Base-by-base conservation (phyloP, 371 early-diverging fungal genomes). In the Astathelohania contejeani region DNA sequence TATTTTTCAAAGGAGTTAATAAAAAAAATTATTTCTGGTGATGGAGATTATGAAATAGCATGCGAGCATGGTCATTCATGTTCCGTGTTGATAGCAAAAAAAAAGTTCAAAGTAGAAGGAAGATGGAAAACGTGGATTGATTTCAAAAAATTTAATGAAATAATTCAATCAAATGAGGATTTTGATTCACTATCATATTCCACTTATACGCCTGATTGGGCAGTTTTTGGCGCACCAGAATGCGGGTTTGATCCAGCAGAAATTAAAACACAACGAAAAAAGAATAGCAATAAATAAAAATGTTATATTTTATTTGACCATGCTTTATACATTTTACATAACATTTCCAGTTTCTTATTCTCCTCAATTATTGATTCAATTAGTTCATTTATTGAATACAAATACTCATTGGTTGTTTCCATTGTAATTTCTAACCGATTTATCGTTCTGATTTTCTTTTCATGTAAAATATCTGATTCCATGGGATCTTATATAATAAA, bases 101-200 rank as follows among this genome's bases (percentile, higher is more conserved):
- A 70, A 49, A 71, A 76, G 45, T 84, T 80, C 71, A 79, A 79
- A 71, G 77, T 79, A 48, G 72, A 82, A 40, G 79, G 79, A 51
- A 76, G 72, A 53, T 84, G 85, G 85, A 66, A 79, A 51, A 84
- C 85, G 0, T 82, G 82, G 73, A 84, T 84, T 53, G 83, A 84
- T 65, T 84, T 82, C 66, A 69, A 74, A 24, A 76, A 75, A 62
- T 84, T 83, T 75, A 79, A 80, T 70, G 77, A 79, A 24, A 62
- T 83, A 42, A 77, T 78, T 28, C 70, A 75, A 66, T 75, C 75
- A 12, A 81, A 80, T 3, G 62, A 78, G 42, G 77, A 74, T 38
- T 84, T 84, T 52, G 79, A 76, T 12, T 72, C 78, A 40, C 55
- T 80, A 66, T 82, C 82, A 63, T 84, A 81, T 56, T 75, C 79